Base-by-base conservation (phyloP, 2,329 filamentous ascomycete species). In the Gnomoniopsis smithogilvyi region DNA sequence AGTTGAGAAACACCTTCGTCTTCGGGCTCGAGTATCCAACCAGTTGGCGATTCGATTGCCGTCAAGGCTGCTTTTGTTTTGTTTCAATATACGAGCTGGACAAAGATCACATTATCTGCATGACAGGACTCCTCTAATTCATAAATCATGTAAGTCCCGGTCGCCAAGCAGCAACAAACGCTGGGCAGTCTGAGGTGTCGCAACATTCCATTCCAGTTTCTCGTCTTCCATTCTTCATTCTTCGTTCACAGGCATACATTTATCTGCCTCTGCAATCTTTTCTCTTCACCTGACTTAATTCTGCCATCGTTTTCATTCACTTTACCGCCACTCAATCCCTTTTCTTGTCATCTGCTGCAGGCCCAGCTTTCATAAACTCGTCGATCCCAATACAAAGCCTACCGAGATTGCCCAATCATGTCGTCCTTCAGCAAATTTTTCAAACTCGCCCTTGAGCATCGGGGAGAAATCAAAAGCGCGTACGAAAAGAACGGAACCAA, bases 401-500 rank as follows among this genome's bases (percentile, higher is more conserved):
- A 4, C 6, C 38, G 38, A 19, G 15, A 4, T 8, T 30, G 4
- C 26, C 26, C 7, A 38, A 56, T 4, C 43, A 56, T 56, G 53
- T 48, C 53, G n/a, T 11, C n/a, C 33, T 15, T 56, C 34, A 8
- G 45, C 21, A 56, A 51, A 15, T 21, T 62, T 51, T 21, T 58
- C n/a, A 60, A 57, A 38, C 50, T 60, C 38, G 43, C 56, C 33
- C 55, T 58, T 38, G 24, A 50, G 10, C 60, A 60, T 21, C 57
- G 59, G 17, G 52, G 21, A 15, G 46, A 54, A 38, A 50, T 60
- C 38, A 52, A 60, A n/a, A 30, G 41, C 22, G 54, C 60, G 4
- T 38, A 60, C 30, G 30, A 50, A 7, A 58, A 62, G 30, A 58
- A 62, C n/a, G 60, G 60, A 21, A 58, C 55, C 52, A 58, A 62